Conservation (phyloP, 768 basidiomycete genomes). For the Paxillus ammoniavirescens region DNA sequence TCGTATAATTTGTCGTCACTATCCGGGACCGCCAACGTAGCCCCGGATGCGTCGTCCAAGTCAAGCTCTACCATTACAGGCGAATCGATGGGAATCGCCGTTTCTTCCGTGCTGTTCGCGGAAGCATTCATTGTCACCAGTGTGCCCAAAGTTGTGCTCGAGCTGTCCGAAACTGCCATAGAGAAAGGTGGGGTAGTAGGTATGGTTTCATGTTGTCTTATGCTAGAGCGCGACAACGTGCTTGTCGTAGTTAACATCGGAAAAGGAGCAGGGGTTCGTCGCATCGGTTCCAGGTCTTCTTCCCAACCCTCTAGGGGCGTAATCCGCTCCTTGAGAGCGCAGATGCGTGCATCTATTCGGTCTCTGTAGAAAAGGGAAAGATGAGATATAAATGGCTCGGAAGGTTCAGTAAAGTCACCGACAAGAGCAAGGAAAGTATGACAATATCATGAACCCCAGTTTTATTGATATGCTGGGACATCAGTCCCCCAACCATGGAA, state of each 20-base stretch:
- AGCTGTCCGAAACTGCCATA: slow-evolving; percentile 14
- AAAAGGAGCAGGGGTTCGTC: background rate
- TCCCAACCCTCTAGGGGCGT: slow-evolving; percentile 8
- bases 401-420: slow-evolving; percentile 1
- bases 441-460: slow-evolving; percentile 34
- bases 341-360: slow-evolving; percentile 37
- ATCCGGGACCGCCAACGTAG: slow-evolving; percentile 24
- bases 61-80: slow-evolving; percentile 21
- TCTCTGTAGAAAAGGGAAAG: slow-evolving; percentile 26
- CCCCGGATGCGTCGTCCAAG: slow-evolving; percentile 16
- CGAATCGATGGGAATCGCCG: slow-evolving; percentile 3
- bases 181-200: slow-evolving; percentile 14
- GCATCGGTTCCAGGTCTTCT: background rate
- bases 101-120: slow-evolving; percentile 1
- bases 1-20: slow-evolving; percentile 52
- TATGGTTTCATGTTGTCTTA: slow-evolving; percentile 1
- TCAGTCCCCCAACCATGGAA: slow-evolving; percentile 19
- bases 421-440: slow-evolving; percentile 43
- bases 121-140: background rate
- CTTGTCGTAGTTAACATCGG: slow-evolving; percentile 2
- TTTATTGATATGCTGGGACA: slow-evolving; percentile 25
- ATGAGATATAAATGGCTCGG: background rate
- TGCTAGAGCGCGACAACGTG: background rate
- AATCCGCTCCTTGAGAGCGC: slow-evolving; percentile 37
- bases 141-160: slow-evolving; percentile 12